Base-by-base conservation (phyloP, 306 rosid genomes). In the Luffa acutangula region DNA sequence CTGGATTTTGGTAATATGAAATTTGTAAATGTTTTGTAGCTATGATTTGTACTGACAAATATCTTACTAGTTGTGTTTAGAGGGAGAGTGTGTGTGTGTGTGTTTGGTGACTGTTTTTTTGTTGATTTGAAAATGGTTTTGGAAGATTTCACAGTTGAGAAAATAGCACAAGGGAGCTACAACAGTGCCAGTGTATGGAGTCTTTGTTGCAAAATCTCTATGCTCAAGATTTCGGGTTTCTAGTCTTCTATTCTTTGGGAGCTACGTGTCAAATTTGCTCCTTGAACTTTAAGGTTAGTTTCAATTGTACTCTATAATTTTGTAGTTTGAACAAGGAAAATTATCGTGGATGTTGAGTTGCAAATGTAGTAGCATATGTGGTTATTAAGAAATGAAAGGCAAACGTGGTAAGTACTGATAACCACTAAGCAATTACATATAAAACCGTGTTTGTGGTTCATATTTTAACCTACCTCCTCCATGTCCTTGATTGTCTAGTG, bases 1-100 rank as follows among this genome's bases (percentile, higher is more conserved):
- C 78, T 74, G 78, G 78, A 74, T 74, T 74, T 74, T 74, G 78
- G 78, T 74, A 49, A 74, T 74, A 74, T 74, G 78, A 74, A 49
- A 74, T 51, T 74, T 74, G 78, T 74, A 74, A 74, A 74, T 74
- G 78, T 74, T 74, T 74, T 51, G 78, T 74, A 74, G 57, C 15
- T 46, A 45, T 71, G 57, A 45, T 71, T 71, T 73, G 60, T 46
- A 73, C 62, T 73, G 60, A 49, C 58, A 31, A 49, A 73, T 48
- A 7, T 48, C 76, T 48, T 72, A 72, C 7, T 48, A 25, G 57
- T 13, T 72, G 58, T 72, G 59, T 31, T 72, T 72, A 72, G 59
- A 66, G 20, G 18, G 45, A 45, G 77, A 72, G 77, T 2, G 56
- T 34, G 73, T 42, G 14, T 18, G 13, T 2, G 75, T 36, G 31